These are phyloP conservation scores for Calamus simplicifolius DNA, from an alignment of 176 grass and related monocot species.

Conservation along the genomic window DNA sequence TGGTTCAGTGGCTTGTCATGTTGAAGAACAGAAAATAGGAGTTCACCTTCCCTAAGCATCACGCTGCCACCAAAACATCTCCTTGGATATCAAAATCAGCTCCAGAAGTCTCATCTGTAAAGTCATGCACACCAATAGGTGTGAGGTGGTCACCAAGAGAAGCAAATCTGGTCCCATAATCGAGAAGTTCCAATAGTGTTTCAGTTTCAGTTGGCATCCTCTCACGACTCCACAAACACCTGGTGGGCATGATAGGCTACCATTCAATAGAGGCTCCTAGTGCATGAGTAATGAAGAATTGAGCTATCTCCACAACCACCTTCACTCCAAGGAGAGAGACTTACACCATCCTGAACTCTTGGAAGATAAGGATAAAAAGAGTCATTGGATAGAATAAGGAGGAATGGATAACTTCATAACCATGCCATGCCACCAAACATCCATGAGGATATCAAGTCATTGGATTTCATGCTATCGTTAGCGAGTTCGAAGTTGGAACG, in stretches of 20 bases:
- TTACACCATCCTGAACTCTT: conserved; percentile 44
- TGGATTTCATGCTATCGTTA: conserved; percentile 69
- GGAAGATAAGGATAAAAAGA: conserved; percentile 83
- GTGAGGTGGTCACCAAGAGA: conserved; percentile 81
- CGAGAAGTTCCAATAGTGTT: conserved; percentile 71
- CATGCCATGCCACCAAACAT: conserved; percentile 91
- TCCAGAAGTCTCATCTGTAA: conserved; percentile 80
- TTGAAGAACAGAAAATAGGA: conserved; percentile 66
- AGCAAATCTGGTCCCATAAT: conserved; percentile 36
- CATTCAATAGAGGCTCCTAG: conserved; percentile 74
- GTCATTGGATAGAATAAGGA: conserved; percentile 54
- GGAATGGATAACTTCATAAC: conserved; percentile 89
- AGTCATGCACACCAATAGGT: conserved; percentile 56
- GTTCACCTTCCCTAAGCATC: conserved; percentile 49
- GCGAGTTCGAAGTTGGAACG: conserved; percentile 27
- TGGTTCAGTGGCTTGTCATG: conserved; percentile 69
- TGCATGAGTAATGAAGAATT: conserved; percentile 96
- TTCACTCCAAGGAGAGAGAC: conserved; percentile 31
- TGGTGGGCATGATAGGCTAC: conserved; percentile 63
- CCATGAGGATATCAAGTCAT: conserved; percentile 95
- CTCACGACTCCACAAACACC: conserved; percentile 81
- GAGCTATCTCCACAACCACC: conserved; percentile 67
- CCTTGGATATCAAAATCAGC: conserved; percentile 49
- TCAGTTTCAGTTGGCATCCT: conserved; percentile 76
- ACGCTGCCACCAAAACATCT: conserved; percentile 55